A percentile compares a stretch with the other conserved stretches of the same genome.
Evolutionary conservation across 345 rosid genomes (phyloP).

Genomic region (thale cress (Arabidopsis thaliana)): DNA sequence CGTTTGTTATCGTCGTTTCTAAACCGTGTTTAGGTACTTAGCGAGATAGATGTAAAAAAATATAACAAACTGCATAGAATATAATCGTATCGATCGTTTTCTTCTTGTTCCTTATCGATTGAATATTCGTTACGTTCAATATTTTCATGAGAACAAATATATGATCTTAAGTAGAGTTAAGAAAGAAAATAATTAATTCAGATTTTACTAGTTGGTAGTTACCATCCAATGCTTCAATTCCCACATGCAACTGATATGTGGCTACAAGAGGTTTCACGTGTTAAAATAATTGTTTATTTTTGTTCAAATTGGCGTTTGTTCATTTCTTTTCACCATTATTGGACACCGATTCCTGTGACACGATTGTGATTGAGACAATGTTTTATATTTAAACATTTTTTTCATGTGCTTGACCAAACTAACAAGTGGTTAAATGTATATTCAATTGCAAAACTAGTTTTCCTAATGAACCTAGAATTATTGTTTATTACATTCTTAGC

Average conservation of each 20-base stretch:
- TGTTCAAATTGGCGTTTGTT: conserved; percentile 16
- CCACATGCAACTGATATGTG: conserved; percentile 31
- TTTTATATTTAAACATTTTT: conserved; percentile 13
- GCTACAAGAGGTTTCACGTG: conserved; percentile 38
- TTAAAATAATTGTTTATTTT: conserved; percentile 18
- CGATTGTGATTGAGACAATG: conserved; percentile 28
- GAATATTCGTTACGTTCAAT: background rate
- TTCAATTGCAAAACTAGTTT: conserved; percentile 9
- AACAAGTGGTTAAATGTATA: conserved; percentile 8
- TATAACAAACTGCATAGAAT: background rate
- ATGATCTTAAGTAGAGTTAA: background rate
- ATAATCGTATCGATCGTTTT: background rate
- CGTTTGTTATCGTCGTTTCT: background rate
- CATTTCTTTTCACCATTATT: conserved; percentile 30
- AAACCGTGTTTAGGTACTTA: background rate
- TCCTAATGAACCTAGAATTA: background rate
- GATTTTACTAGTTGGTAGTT: conserved; percentile 2
- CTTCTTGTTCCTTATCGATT: no score
- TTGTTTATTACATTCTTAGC: background rate
- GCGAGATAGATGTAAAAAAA: background rate
- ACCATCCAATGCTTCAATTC: conserved; percentile 4
- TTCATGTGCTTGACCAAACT: conserved; percentile 39
- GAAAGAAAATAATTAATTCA: conserved; percentile 16
- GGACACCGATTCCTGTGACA: conserved; percentile 19
- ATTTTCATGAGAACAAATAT: background rate